Evolutionary conservation across 192 early-diverging fungal genomes (phyloP), one percentile per base, ranked within the genome.

Genomic region (Coemansia sp.): DNA sequence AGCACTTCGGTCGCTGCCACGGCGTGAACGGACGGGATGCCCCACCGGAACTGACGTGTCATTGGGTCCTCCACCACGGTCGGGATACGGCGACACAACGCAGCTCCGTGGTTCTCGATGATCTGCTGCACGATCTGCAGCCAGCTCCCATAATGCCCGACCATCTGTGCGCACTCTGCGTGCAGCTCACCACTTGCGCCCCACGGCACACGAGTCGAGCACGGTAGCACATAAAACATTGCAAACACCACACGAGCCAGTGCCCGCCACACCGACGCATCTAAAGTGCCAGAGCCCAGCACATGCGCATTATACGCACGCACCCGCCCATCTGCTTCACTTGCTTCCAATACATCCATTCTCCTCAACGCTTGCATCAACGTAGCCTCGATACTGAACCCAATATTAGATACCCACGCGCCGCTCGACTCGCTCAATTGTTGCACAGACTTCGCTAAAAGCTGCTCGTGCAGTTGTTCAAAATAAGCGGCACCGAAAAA

Each of bases 381-480:
- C 4, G 76, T 79, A 3, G 76, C 67, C 53, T 79, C 76, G n/a
- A 79, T 64, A 60, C 76, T 79, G 23, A 79, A 70, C 21, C 76
- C 76, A 14, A 79, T 67, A 61, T 79, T 79, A 12, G 56, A 52
- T 1, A 79, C 60, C 76, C 76, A 79, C 12, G 76, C 69, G 4
- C 71, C 67, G 15, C 73, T 67, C 8, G 62, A 61, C 7, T 63
- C 64, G 5, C 64, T 71, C 50, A 79, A 53, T 24, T 64, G 56
- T 47, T 66, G 61, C 15, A 70, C 21, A 0, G 67, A 42, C 55
- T 58, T 70, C 10, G 63, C 48, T n/a, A 79, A 42, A 23, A 79
- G 47, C 24, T 67, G 76, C 8, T 23, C 31, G 10, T 63, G 60
- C 10, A 79, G 60, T 53, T 70, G 66, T 36, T 66, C 76, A 66